Evolutionary conservation across 345 rosid genomes (phyloP).

Genomic region (Bretschneidera sinensis): DNA sequence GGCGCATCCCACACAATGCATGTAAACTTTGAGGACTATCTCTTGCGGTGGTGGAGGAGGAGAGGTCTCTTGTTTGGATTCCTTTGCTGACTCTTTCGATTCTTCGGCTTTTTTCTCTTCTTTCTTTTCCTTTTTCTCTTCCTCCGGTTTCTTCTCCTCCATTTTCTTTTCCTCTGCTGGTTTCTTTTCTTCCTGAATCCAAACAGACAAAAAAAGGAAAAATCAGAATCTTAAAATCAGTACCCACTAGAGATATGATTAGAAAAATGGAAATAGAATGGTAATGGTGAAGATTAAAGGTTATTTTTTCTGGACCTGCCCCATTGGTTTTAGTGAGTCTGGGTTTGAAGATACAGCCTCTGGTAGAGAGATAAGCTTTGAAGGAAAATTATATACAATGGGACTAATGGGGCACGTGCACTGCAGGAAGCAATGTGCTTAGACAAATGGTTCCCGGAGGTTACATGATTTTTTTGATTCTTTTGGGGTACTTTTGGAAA

Average conservation of each 20-base stretch:
- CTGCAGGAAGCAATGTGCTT: conserved; percentile 11
- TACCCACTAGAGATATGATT: not conserved
- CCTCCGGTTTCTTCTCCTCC: conserved; percentile 29
- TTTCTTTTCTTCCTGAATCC: not conserved
- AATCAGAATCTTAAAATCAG: not conserved
- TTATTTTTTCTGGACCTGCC: conserved; percentile 47
- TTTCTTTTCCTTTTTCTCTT: conserved; percentile 51
- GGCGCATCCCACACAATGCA: conserved; percentile 99
- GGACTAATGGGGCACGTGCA: conserved; percentile 39
- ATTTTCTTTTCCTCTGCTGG: not conserved
- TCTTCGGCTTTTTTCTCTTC: conserved; percentile 35
- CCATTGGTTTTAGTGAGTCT: conserved; percentile 35
- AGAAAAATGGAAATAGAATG: too few species aligned
- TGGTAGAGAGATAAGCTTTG: conserved; percentile 19
- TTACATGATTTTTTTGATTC: conserved; percentile 13
- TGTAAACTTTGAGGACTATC: conserved; percentile 69
- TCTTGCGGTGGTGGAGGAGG: conserved; percentile 67
- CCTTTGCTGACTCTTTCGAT: too few species aligned
- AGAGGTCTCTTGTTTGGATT: conserved; percentile 34
- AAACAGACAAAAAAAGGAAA: not conserved
- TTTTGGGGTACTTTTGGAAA: too few species aligned
- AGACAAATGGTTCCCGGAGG: conserved; percentile 28
- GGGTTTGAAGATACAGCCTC: not conserved
- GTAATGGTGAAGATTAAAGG: not conserved
- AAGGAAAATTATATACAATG: not conserved